Evolutionary conservation across 768 basidiomycete genomes (phyloP).

Genomic region (Kwoniella pini): DNA sequence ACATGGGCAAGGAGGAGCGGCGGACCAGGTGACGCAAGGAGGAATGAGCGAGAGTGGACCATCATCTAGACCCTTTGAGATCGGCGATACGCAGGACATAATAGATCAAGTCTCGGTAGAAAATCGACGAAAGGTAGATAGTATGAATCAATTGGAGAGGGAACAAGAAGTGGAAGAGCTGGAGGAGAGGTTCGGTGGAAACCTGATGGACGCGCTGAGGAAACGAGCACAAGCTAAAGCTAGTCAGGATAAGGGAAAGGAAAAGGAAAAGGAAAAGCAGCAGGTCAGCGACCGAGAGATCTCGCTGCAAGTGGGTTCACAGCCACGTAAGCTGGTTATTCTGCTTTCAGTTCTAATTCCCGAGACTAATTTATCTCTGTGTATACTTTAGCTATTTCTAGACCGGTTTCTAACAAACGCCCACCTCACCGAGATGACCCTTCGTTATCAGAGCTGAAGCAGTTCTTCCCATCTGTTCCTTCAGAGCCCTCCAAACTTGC

Average conservation of each 20-base stretch:
- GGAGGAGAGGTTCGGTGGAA: constrained; percentile 35
- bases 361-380: too few species aligned
- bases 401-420: background rate
- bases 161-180: constrained; percentile 31
- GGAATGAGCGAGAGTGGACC: background rate
- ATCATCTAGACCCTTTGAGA: background rate
- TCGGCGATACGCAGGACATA: constrained; percentile 26
- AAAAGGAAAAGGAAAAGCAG: background rate
- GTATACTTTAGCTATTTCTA: too few species aligned
- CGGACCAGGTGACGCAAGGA: too few species aligned
- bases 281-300: background rate
- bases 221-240: constrained; percentile 28
- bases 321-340: too few species aligned
- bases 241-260: constrained; percentile 3
- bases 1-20: constrained; percentile 21
- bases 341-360: too few species aligned
- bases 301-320: background rate
- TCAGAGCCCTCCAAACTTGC: constrained; percentile 71
- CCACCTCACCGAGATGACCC: constrained; percentile 7
- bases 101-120: constrained; percentile 29
- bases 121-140: constrained; percentile 20
- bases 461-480: constrained; percentile 69
- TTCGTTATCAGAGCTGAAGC: constrained; percentile 13
- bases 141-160: constrained; percentile 27
- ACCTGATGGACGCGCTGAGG: constrained; percentile 27